Evolutionary conservation across 768 basidiomycete genomes (phyloP).

Genomic region (Rhodotorula babjevae): DNA sequence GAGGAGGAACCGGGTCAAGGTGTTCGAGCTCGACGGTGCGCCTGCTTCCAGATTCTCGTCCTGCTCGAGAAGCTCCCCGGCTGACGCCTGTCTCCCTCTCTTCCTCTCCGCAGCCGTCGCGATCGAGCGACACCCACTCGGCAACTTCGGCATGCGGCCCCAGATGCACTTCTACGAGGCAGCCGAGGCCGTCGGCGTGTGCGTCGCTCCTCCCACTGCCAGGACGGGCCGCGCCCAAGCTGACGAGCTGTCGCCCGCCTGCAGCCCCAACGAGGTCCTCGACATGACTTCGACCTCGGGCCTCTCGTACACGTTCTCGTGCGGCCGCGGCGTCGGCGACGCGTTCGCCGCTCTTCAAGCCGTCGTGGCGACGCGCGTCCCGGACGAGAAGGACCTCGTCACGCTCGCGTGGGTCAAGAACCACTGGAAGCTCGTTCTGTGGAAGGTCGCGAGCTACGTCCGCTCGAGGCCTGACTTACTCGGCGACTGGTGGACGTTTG

Average conservation of each 20-base stretch:
- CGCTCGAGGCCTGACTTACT: slow-evolving; percentile 61
- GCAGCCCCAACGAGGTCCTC: slow-evolving; percentile 36
- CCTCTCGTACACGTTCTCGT: slow-evolving; percentile 14
- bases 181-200: slow-evolving; percentile 21
- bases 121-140: slow-evolving; percentile 6
- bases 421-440: slow-evolving; percentile 82
- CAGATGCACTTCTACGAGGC: slow-evolving; percentile 34
- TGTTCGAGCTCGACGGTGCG: slow-evolving; percentile 39
- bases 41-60: background rate
- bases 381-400: slow-evolving; percentile 54
- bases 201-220: background rate
- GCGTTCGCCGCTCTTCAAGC: slow-evolving; percentile 42
- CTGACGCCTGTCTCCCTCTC: background rate
- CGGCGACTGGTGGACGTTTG: slow-evolving; percentile 73
- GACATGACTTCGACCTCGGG: slow-evolving; percentile 28
- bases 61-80: too few species aligned
- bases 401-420: slow-evolving; percentile 82
- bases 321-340: slow-evolving; percentile 33
- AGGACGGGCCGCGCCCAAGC: too few species aligned
- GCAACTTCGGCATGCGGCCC: slow-evolving; percentile 28
- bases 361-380: slow-evolving; percentile 46
- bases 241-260: background rate
- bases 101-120: background rate
- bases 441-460: slow-evolving; percentile 88
- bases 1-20: slow-evolving; percentile 7